These are phyloP conservation scores for Nicotiana rustica DNA, from an alignment of 305 asterid species.

Conservation along the genomic window DNA sequence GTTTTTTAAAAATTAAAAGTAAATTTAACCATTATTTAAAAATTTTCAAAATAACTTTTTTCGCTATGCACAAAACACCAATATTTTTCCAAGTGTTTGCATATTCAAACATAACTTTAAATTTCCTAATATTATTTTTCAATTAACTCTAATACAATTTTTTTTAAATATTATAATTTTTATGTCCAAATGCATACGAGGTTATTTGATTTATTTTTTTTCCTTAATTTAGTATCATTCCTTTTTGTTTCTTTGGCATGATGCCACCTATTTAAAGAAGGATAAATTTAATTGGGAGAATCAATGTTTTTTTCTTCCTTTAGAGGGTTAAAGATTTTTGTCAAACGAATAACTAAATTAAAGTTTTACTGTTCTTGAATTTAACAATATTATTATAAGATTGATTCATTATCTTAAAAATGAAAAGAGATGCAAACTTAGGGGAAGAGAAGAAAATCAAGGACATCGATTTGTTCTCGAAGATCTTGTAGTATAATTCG, in stretches of 20 bases:
- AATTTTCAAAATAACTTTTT: no score
- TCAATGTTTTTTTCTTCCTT: background rate
- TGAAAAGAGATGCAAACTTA: background rate
- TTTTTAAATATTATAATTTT: no score
- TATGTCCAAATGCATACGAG: no score
- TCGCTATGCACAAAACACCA: no score
- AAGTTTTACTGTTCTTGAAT: slow-evolving; percentile 10
- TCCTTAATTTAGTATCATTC: slow-evolving; percentile 4
- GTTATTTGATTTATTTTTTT: background rate
- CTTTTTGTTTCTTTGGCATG: background rate
- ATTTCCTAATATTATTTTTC: no score
- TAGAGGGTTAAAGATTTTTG: background rate
- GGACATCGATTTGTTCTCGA: background rate
- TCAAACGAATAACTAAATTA: background rate
- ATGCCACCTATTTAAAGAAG: background rate
- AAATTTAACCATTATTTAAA: no score
- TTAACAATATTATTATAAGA: background rate
- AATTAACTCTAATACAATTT: no score
- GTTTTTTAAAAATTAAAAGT: no score
- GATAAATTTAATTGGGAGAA: background rate
- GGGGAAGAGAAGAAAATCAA: background rate
- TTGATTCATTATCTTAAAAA: background rate
- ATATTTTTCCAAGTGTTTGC: no score
- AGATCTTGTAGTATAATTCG: background rate
- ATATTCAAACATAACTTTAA: no score